Percentiles rank a stretch among this genome's conserved stretches.
phyloP scores from a whole-genome alignment of 495 filamentous ascomycete species.

The Amniculicola lignicola region DNA sequence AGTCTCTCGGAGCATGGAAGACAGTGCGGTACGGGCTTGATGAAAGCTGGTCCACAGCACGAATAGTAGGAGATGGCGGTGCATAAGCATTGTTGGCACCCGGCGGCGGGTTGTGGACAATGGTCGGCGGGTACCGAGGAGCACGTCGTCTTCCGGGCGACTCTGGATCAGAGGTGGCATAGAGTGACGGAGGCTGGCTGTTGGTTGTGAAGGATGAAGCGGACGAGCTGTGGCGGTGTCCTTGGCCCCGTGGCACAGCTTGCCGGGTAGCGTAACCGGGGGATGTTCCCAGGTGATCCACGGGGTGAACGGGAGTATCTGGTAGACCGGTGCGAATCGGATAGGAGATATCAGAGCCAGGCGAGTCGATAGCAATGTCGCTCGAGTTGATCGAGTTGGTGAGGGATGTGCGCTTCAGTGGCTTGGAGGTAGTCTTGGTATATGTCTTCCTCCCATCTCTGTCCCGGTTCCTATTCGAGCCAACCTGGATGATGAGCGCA shows the following conservation, averaged over 20 bases:
- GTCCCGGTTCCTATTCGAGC: constrained; percentile 14
- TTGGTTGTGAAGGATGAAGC: constrained; percentile 27
- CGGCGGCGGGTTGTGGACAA: constrained; percentile 25
- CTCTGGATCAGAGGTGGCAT: constrained; percentile 26
- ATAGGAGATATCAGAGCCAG: constrained; percentile 23
- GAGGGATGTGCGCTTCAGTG: constrained; percentile 20
- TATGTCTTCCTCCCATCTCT: no score
- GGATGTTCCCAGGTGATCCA: neutral
- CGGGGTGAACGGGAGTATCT: constrained; percentile 13
- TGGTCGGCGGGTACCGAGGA: constrained; percentile 18
- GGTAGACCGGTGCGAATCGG: constrained; percentile 24
- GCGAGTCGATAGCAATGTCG: constrained; percentile 25
- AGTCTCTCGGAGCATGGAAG: neutral
- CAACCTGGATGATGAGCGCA: constrained; percentile 23
- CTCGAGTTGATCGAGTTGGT: constrained; percentile 17
- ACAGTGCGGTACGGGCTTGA: constrained; percentile 15
- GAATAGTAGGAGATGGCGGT: constrained; percentile 10
- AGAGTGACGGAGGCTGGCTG: constrained; percentile 24
- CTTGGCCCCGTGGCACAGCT: constrained; percentile 18
- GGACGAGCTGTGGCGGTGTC: constrained; percentile 31
- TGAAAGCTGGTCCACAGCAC: neutral
- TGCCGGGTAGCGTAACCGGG: constrained; percentile 13
- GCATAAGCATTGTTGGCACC: neutral
- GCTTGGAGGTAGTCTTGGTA: constrained; percentile 9
- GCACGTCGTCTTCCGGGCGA: constrained; percentile 13